Conservation (phyloP, 169 alveolate genomes). For the Plasmodium adleri region DNA sequence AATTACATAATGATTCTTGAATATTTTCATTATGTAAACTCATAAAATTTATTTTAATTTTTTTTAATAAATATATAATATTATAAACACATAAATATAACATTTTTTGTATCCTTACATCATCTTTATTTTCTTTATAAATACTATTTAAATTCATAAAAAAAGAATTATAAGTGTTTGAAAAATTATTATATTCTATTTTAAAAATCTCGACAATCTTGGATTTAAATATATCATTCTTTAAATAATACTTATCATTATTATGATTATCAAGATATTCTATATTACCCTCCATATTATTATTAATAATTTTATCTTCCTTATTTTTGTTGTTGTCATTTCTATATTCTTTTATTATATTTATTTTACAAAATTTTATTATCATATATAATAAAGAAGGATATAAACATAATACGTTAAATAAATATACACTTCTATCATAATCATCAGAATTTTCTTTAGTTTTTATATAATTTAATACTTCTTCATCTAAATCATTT, state of each 20-base stretch:
- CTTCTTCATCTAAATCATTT: constrained; percentile 23
- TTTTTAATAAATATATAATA: constrained; percentile 51
- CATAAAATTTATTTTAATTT: constrained; percentile 23
- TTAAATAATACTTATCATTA: neutral
- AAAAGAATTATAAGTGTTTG: constrained; percentile 10
- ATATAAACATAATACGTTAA: constrained; percentile 45
- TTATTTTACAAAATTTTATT: constrained; percentile 4
- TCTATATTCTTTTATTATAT: neutral
- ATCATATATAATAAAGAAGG: constrained; percentile 49
- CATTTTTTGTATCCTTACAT: constrained; percentile 35
- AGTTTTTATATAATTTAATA: constrained; percentile 9
- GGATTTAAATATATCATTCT: neutral
- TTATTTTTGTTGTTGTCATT: neutral
- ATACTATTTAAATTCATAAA: constrained; percentile 9
- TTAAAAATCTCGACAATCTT: constrained; percentile 1
- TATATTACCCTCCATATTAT: neutral
- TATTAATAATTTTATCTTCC: neutral
- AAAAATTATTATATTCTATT: constrained; percentile 10
- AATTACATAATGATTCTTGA: constrained; percentile 17
- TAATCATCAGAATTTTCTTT: constrained; percentile 30
- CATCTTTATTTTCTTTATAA: constrained; percentile 39
- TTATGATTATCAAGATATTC: neutral
- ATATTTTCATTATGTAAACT: constrained; percentile 30
- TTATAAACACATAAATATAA: constrained; percentile 41
- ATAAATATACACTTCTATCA: constrained; percentile 28